phyloP scores from a whole-genome alignment of 257 asterid species.

The Anisodus acutangulus region DNA sequence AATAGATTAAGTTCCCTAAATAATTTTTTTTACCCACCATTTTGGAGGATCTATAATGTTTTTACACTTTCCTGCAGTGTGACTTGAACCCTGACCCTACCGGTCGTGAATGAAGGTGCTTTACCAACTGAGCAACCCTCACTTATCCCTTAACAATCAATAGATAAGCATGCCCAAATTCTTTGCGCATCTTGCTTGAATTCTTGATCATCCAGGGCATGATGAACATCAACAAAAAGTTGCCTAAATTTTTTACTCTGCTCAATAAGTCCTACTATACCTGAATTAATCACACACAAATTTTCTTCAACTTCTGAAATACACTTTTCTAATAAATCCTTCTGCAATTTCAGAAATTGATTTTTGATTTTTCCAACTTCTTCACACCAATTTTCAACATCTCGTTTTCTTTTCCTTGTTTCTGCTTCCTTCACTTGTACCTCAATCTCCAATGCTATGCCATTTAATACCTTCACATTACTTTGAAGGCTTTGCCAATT shows the following conservation, averaged over 20 bases:
- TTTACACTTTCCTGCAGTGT: too few relatives aligned
- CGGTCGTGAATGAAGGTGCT: too few relatives aligned
- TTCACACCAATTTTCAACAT: constrained; percentile 13
- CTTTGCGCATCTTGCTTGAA: constrained; percentile 20
- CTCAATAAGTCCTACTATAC: background rate
- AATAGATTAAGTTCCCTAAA: background rate
- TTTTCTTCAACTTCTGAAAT: background rate
- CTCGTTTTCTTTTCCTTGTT: constrained; percentile 14
- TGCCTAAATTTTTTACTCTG: constrained; percentile 7
- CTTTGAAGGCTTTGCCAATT: constrained; percentile 10
- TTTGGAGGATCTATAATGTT: too few relatives aligned
- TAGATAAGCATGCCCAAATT: constrained; percentile 25
- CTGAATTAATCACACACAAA: constrained; percentile 14
- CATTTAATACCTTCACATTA: constrained; percentile 7
- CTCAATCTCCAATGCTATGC: background rate
- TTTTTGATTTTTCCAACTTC: constrained; percentile 5
- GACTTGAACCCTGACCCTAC: too few relatives aligned
- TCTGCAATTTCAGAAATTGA: constrained; percentile 6
- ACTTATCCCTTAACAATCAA: background rate
- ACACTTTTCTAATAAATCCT: background rate
- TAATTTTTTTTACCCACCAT: too few relatives aligned
- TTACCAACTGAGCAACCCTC: too few relatives aligned
- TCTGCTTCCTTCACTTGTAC: constrained; percentile 22
- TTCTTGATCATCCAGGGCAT: background rate
- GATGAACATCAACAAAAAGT: constrained; percentile 8